Evolutionary conservation across 2,329 filamentous ascomycete genomes (phyloP), one percentile per base, ranked within the genome.

Genomic region (Didymella glomerata): DNA sequence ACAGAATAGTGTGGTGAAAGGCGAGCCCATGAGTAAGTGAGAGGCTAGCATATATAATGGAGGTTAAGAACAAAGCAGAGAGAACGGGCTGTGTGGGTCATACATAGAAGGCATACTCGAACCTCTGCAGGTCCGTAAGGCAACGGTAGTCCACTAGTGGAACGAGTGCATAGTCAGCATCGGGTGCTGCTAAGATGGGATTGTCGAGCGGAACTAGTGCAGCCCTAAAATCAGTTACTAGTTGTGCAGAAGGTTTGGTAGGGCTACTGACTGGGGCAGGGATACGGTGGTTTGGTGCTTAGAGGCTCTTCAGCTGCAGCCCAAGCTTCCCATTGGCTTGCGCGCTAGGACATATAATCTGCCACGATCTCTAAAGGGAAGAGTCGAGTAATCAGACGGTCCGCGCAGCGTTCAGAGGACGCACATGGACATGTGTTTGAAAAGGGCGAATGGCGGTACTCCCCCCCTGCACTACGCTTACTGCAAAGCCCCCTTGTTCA

Each of bases 101-200:
- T 57, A 69, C 60, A 68, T 57, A 60, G 66, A 67, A 65, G 68
- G 69, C 66, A 52, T 61, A 60, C 58, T 70, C 60, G 61, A 69
- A 66, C 63, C 62, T 65, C 62, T 72, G 72, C 72, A 75, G 66
- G 66, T 68, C 64, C 64, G 59, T 70, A 66, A 76, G 72, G 73
- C 72, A 76, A 69, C 72, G 70, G 38, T 68, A 65, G 65, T 68
- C 63, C 66, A 67, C 62, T 70, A 68, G 70, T 70, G 68, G 68
- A 69, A 70, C 60, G 64, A 63, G 66, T 72, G 67, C 68, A 71
- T 68, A 74, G 72, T 76, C 67, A 75, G 75, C 74, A 61, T 52
- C 66, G 67, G 69, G 64, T 63, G 62, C 61, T 66, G 54, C 67
- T 72, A 65, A 63, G 59, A 68, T 67, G 68, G 69, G 72, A 66